Evolutionary conservation across 2,329 filamentous ascomycete species (phyloP).

Genomic region (Diaporthe ilicicola): DNA sequence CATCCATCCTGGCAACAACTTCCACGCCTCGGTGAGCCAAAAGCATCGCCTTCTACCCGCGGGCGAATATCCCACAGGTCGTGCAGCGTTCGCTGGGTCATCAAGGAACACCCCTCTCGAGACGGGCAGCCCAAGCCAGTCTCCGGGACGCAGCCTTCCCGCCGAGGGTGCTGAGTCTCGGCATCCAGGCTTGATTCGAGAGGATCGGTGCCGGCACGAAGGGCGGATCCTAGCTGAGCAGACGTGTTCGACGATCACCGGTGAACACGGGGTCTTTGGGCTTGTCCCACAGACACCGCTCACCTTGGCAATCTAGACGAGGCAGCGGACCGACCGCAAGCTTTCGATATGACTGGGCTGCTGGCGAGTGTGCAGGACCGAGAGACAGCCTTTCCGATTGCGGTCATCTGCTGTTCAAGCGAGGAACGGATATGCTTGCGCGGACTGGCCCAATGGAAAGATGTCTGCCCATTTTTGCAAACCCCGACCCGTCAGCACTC

Average conservation of each 20-base stretch:
- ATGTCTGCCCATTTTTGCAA: neutral
- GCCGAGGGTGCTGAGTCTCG: neutral
- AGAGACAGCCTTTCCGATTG: no score
- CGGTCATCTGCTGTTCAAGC: neutral
- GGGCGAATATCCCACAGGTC: neutral
- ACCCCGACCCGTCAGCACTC: no score
- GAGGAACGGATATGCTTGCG: neutral
- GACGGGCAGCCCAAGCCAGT: neutral
- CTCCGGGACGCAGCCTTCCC: neutral
- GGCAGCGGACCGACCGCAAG: conserved; percentile 12
- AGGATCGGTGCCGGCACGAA: neutral
- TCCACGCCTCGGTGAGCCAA: neutral
- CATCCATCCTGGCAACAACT: neutral
- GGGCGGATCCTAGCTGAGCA: neutral
- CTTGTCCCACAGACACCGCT: neutral
- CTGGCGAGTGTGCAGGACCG: neutral
- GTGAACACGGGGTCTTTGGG: neutral
- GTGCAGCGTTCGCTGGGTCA: neutral
- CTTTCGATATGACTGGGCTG: neutral
- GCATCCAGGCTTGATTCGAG: neutral
- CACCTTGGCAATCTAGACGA: conserved; percentile 11
- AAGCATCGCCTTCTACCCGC: neutral
- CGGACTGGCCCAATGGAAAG: neutral
- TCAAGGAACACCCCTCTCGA: neutral
- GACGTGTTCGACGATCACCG: neutral